A percentile compares a stretch with the other conserved stretches of the same genome.
These are phyloP conservation scores for Rosa persica DNA, from an alignment of 306 rosid species.

Conservation along the genomic window DNA sequence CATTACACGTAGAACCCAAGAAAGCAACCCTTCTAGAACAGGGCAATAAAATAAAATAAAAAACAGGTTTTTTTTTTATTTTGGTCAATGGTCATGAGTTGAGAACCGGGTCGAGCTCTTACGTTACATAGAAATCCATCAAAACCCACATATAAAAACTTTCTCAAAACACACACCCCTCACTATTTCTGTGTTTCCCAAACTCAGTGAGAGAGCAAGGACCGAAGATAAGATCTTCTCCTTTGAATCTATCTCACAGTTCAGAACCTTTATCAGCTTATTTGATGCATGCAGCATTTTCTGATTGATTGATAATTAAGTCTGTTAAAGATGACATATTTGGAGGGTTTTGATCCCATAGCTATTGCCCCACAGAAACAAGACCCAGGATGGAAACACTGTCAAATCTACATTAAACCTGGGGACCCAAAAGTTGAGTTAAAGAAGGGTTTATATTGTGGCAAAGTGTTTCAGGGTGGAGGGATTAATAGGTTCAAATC, in stretches of 20 bases:
- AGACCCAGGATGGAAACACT: conserved; percentile 37
- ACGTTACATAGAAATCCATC: not conserved
- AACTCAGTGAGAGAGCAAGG: not conserved
- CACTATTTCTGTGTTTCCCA: not conserved
- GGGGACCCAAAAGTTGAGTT: conserved; percentile 18
- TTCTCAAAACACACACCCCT: not conserved
- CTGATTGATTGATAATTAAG: not conserved
- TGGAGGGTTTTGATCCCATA: conserved; percentile 28
- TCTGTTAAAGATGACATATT: conserved; percentile 13
- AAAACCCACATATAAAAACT: not conserved
- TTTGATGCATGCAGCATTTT: conserved; percentile 7
- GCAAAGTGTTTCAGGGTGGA: conserved; percentile 36
- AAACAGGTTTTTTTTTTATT: not conserved
- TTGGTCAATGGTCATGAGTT: not conserved
- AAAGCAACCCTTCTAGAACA: too few relatives aligned
- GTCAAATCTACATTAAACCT: conserved; percentile 18
- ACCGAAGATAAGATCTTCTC: not conserved
- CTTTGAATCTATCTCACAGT: not conserved
- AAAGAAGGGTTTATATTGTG: conserved; percentile 28
- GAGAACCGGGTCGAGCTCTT: not conserved
- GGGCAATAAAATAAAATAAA: too few relatives aligned
- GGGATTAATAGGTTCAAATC: conserved; percentile 28
- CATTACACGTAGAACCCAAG: too few relatives aligned
- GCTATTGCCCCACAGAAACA: conserved; percentile 23
- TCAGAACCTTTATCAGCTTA: not conserved